These are phyloP conservation scores for Spergularia azorica DNA, from an alignment of 179 eudicot genomes.

Conservation along the genomic window DNA sequence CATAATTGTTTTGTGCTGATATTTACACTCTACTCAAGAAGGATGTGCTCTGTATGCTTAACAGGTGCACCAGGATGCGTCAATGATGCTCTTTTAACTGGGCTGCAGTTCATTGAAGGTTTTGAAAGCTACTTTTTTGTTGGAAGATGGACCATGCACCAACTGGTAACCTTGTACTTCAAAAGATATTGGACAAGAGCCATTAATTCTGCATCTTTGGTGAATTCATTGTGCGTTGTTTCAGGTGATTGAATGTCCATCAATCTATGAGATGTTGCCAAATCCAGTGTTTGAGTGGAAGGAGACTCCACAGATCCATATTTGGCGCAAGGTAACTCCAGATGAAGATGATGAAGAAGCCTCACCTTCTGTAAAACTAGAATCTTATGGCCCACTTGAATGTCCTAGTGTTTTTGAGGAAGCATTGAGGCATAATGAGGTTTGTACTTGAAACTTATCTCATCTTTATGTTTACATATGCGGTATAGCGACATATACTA, in stretches of 20 bases:
- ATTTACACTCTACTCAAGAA: constrained; percentile 15
- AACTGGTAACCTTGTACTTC: constrained; percentile 58
- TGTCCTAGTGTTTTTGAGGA: constrained; percentile 62
- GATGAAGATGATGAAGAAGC: constrained; percentile 44
- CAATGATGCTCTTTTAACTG: constrained; percentile 91
- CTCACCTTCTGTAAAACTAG: constrained; percentile 44
- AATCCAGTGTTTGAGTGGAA: constrained; percentile 82
- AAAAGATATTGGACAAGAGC: not conserved
- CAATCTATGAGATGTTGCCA: constrained; percentile 91
- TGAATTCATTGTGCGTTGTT: constrained; percentile 4
- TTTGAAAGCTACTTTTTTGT: constrained; percentile 90
- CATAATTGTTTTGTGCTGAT: not conserved
- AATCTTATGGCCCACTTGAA: constrained; percentile 64
- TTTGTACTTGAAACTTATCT: constrained; percentile 22
- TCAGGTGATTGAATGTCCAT: constrained; percentile 90
- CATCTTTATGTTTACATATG: not conserved
- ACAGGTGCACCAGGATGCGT: constrained; percentile 98
- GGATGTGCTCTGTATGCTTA: constrained; percentile 22
- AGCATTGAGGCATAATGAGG: constrained; percentile 89
- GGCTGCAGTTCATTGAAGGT: constrained; percentile 92
- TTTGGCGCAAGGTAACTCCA: constrained; percentile 61
- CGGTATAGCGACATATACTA: not conserved
- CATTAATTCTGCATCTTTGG: not conserved
- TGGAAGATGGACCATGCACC: constrained; percentile 95
- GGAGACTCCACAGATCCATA: constrained; percentile 64